Conservation (phyloP, 805 yeast genomes). For the Starmerella vaccinii region DNA sequence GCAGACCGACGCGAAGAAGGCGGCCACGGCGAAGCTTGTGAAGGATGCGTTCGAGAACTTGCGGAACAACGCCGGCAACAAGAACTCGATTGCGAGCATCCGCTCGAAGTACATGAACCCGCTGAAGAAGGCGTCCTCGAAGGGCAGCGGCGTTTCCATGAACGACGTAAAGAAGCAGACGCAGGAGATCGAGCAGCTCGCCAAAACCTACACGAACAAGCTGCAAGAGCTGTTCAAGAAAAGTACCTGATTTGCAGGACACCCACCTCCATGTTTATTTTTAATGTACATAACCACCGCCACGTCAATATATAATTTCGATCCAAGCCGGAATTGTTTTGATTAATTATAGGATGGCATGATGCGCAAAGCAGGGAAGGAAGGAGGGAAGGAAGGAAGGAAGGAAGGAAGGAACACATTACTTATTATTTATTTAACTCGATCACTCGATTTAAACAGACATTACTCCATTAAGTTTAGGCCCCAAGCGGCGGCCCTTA, state of each 20-base stretch:
- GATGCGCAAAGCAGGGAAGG: too few species aligned
- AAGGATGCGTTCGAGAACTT: slow-evolving; percentile 58
- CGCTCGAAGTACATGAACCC: slow-evolving; percentile 52
- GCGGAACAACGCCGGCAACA: slow-evolving; percentile 40
- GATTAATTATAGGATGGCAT: too few species aligned
- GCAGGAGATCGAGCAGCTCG: slow-evolving; percentile 56
- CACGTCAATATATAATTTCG: too few species aligned
- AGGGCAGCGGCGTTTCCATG: slow-evolving; percentile 40
- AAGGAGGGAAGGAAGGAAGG: too few species aligned
- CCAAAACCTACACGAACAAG: slow-evolving; percentile 52
- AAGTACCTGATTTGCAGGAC: too few species aligned
- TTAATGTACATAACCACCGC: too few species aligned
- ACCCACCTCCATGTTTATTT: too few species aligned
- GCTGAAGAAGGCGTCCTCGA: slow-evolving; percentile 35
- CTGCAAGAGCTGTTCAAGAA: slow-evolving; percentile 46
- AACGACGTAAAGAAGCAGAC: slow-evolving; percentile 38
- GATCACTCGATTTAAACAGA: neutral
- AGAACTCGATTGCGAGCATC: slow-evolving; percentile 44
- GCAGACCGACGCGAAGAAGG: slow-evolving; percentile 56
- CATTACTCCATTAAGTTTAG: neutral
- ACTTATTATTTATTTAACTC: neutral
- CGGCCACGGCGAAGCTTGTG: slow-evolving; percentile 44
- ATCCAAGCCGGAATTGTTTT: too few species aligned
- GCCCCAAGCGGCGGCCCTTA: too few species aligned
- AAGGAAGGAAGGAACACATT: too few species aligned